phyloP scores from a whole-genome alignment of 345 rosid genomes.

The Theobroma cacao region DNA sequence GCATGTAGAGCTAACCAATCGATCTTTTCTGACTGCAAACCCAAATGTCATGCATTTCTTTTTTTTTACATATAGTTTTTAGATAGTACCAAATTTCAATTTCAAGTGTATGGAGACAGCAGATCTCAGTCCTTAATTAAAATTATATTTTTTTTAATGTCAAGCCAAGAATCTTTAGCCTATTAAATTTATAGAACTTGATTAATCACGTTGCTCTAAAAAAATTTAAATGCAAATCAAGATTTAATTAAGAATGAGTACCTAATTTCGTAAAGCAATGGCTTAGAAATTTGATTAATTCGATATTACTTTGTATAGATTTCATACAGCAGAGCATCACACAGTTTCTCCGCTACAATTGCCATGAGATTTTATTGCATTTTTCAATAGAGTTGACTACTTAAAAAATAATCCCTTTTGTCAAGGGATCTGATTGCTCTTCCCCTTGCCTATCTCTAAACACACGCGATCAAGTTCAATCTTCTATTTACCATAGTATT shows the following conservation, averaged over 20 bases:
- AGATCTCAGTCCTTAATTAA: neutral
- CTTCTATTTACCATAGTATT: too few relatives aligned
- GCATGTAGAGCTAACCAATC: too few relatives aligned
- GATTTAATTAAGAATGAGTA: neutral
- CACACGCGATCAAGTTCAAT: too few relatives aligned
- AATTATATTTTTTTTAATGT: neutral
- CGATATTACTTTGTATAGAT: neutral
- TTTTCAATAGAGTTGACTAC: too few relatives aligned
- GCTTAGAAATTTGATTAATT: neutral
- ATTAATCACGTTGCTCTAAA: too few relatives aligned
- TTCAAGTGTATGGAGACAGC: neutral
- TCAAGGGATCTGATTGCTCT: neutral
- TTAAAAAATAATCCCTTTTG: neutral
- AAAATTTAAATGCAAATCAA: neutral
- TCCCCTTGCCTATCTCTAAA: neutral
- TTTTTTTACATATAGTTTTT: too few relatives aligned
- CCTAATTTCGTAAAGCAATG: neutral
- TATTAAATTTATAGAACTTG: neutral
- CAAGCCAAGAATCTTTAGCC: neutral
- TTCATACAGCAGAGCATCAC: neutral
- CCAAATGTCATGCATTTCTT: too few relatives aligned
- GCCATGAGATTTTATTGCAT: too few relatives aligned
- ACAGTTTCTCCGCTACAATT: too few relatives aligned
- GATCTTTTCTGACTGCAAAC: neutral
- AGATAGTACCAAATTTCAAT: neutral